These are phyloP conservation scores for Echeveria elegans DNA, from an alignment of 164 flowering plant species.

Conservation along the genomic window DNA sequence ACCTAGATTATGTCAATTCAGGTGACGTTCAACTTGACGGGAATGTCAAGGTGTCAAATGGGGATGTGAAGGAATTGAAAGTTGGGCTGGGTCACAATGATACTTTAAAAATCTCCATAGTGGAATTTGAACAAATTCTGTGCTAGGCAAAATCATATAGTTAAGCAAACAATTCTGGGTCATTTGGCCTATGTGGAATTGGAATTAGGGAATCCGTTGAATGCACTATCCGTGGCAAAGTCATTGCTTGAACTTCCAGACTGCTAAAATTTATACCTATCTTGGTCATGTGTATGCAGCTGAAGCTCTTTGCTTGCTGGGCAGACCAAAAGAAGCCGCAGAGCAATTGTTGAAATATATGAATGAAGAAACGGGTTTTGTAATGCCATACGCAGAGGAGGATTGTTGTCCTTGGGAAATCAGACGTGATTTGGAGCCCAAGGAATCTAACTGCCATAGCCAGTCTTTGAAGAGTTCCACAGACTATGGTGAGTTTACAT, in stretches of 20 bases:
- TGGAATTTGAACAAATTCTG: constrained; percentile 42
- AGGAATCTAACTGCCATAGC: not conserved
- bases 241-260: constrained; percentile 59
- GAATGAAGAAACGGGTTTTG: constrained; percentile 5
- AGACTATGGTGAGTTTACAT: not conserved
- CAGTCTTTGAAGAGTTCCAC: not conserved
- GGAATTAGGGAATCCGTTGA: constrained; percentile 61
- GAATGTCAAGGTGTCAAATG: constrained; percentile 33
- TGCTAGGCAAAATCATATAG: constrained; percentile 47
- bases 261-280: constrained; percentile 55
- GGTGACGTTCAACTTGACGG: constrained; percentile 11
- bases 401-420: constrained; percentile 4
- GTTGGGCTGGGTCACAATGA: constrained; percentile 33
- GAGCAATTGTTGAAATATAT: constrained; percentile 37
- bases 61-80: constrained; percentile 66
- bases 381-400: constrained; percentile 4
- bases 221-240: constrained; percentile 52
- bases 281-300: constrained; percentile 78
- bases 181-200: constrained; percentile 75
- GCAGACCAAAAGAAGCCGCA: constrained; percentile 72
- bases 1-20: constrained; percentile 32
- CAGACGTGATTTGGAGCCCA: not conserved
- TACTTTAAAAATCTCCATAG: constrained; percentile 43
- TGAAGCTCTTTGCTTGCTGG: constrained; percentile 75
- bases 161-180: constrained; percentile 71